These are phyloP conservation scores for Brassica nigra DNA, from an alignment of 345 rosid genomes.

Conservation along the genomic window DNA sequence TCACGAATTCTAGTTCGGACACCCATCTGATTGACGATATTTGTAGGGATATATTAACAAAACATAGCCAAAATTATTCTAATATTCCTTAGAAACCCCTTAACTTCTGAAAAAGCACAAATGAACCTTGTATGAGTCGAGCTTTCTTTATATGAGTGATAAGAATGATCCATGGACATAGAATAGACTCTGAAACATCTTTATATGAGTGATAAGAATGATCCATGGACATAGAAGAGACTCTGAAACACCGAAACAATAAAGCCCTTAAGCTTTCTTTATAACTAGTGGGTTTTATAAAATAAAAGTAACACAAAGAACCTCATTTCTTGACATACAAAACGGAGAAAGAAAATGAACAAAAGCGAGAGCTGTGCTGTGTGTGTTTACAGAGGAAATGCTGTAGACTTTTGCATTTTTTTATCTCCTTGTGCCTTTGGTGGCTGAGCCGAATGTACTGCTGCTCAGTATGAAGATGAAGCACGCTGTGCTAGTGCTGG, in stretches of 20 bases:
- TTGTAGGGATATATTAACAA: constrained; percentile 13
- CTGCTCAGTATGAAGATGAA: constrained; percentile 79
- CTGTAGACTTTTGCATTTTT: constrained; percentile 59
- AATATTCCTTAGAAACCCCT: constrained; percentile 4
- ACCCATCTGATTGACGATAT: too few species aligned
- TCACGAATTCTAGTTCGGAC: too few species aligned
- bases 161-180: not conserved
- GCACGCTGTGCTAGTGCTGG: constrained; percentile 83
- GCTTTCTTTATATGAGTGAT: too few species aligned
- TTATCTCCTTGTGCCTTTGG: constrained; percentile 50
- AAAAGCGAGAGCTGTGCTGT: constrained; percentile 1
- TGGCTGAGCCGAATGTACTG: constrained; percentile 51
- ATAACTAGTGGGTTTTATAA: constrained; percentile 25
- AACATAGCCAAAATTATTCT: not conserved
- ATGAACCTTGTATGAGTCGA: not conserved
- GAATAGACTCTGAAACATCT: too few species aligned
- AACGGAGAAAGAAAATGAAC: not conserved
- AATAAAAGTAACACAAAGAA: constrained; percentile 12
- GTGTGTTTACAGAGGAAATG: constrained; percentile 55
- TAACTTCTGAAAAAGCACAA: not conserved
- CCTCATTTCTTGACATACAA: not conserved
- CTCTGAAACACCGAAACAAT: not conserved
- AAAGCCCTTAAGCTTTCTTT: constrained; percentile 7
- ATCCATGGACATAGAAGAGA: too few species aligned
- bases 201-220: too few species aligned